Percentiles rank a stretch among this genome's conserved stretches.
These are phyloP conservation scores for Trichophaea hybrida DNA, from an alignment of 2,329 filamentous ascomycete species.

Conservation along the genomic window DNA sequence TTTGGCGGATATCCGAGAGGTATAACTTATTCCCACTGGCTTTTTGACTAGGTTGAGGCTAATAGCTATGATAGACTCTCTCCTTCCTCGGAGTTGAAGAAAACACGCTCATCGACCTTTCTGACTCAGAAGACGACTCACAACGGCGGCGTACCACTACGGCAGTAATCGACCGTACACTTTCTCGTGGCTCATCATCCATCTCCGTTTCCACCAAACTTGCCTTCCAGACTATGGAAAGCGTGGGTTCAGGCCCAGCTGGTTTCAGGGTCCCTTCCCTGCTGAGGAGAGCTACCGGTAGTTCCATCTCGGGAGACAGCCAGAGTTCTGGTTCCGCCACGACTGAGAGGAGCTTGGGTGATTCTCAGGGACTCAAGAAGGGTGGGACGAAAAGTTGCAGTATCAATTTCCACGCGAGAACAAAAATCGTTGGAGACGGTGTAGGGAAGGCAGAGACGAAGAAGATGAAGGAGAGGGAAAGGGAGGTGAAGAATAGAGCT, in stretches of 20 bases:
- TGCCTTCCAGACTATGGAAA: slow-evolving; percentile 40
- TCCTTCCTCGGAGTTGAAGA: slow-evolving; percentile 20
- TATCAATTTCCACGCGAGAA: slow-evolving; percentile 24
- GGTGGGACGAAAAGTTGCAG: slow-evolving; percentile 17
- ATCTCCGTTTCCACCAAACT: slow-evolving; percentile 34
- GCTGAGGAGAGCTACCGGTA: slow-evolving; percentile 59
- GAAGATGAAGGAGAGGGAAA: slow-evolving; percentile 40
- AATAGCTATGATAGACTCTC: slow-evolving; percentile 9
- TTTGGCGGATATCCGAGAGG: slow-evolving; percentile 18
- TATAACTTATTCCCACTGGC: neutral
- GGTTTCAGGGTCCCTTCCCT: slow-evolving; percentile 56
- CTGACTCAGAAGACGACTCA: slow-evolving; percentile 10
- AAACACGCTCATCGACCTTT: slow-evolving; percentile 7
- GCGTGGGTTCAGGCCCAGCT: slow-evolving; percentile 29
- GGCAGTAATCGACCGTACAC: slow-evolving; percentile 52
- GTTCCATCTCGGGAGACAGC: slow-evolving; percentile 10
- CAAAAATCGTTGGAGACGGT: slow-evolving; percentile 14
- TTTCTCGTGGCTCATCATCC: slow-evolving; percentile 48
- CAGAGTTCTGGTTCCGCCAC: slow-evolving; percentile 26
- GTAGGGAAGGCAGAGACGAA: slow-evolving; percentile 24
- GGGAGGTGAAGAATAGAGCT: slow-evolving; percentile 44
- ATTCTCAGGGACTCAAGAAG: slow-evolving; percentile 28
- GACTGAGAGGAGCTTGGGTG: slow-evolving; percentile 28
- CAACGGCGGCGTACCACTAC: slow-evolving; percentile 33
- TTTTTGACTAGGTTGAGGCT: neutral